phyloP scores from a whole-genome alignment of 495 filamentous ascomycete genomes.

The Cudoniella acicularis region DNA sequence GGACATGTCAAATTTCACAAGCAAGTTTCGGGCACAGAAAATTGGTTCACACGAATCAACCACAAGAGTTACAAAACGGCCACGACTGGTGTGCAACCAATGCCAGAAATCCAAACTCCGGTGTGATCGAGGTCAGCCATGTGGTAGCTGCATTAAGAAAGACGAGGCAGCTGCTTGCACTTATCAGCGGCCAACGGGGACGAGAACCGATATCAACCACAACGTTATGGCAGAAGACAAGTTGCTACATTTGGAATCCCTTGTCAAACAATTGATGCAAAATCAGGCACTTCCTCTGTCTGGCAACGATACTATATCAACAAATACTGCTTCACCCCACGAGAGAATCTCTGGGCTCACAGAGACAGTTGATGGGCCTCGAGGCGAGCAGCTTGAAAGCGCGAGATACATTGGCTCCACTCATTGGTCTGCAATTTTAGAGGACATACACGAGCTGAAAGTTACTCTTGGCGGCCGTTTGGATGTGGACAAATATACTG shows the following conservation, averaged over 20 bases:
- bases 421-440: slow-evolving; percentile 11
- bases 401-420: slow-evolving; percentile 7
- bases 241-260: slow-evolving; percentile 4
- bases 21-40: no score
- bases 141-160: background rate
- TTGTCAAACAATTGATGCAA: slow-evolving; percentile 12
- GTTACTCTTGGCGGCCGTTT: background rate
- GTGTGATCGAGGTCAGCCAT: slow-evolving; percentile 9
- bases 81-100: slow-evolving; percentile 3
- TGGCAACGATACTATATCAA: background rate
- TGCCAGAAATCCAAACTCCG: slow-evolving; percentile 7
- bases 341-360: background rate
- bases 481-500: background rate
- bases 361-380: background rate
- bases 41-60: no score
- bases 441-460: slow-evolving; percentile 9
- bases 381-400: background rate
- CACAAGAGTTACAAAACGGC: slow-evolving; percentile 2
- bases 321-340: background rate
- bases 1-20: no score
- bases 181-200: background rate
- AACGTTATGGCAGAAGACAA: slow-evolving; percentile 3
- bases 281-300: background rate
- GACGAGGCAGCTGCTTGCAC: background rate
- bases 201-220: background rate